These are phyloP conservation scores for Wilcoxina mikolae DNA, from an alignment of 495 filamentous ascomycete species.

Conservation along the genomic window DNA sequence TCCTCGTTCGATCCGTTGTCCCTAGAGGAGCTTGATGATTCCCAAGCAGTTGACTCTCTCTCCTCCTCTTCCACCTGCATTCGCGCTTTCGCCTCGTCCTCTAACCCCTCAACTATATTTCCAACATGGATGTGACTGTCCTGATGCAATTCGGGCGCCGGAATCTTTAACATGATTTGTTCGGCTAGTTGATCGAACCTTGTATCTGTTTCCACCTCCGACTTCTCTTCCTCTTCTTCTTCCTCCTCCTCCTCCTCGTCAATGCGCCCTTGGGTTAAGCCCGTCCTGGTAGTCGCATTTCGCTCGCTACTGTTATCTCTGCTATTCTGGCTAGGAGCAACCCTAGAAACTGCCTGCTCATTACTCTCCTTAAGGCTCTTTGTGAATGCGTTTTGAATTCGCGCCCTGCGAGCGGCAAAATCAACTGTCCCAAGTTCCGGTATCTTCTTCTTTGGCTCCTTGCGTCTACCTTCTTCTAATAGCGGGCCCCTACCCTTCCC, in stretches of 20 bases:
- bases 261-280: slow-evolving; percentile 16
- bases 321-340: slow-evolving; percentile 19
- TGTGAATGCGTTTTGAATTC: slow-evolving; percentile 52
- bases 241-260: slow-evolving; percentile 23
- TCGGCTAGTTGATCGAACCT: not conserved
- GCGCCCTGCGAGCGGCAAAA: slow-evolving; percentile 48
- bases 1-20: not conserved
- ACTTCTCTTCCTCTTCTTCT: not conserved
- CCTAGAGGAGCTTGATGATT: not conserved
- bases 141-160: not conserved
- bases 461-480: slow-evolving; percentile 28
- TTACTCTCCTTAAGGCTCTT: slow-evolving; percentile 46
- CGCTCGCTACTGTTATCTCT: slow-evolving; percentile 8
- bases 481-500: slow-evolving; percentile 14
- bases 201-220: not conserved
- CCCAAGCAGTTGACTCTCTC: not conserved
- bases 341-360: slow-evolving; percentile 20
- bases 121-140: not conserved
- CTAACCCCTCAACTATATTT: no score
- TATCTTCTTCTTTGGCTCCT: slow-evolving; percentile 25
- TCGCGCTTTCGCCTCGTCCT: not conserved
- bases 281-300: slow-evolving; percentile 14
- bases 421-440: slow-evolving; percentile 42
- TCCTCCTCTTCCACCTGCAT: not conserved
- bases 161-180: slow-evolving; percentile 2